Evolutionary conservation across 208 protist species (phyloP).

Genomic region (Trypanosoma theileri): DNA sequence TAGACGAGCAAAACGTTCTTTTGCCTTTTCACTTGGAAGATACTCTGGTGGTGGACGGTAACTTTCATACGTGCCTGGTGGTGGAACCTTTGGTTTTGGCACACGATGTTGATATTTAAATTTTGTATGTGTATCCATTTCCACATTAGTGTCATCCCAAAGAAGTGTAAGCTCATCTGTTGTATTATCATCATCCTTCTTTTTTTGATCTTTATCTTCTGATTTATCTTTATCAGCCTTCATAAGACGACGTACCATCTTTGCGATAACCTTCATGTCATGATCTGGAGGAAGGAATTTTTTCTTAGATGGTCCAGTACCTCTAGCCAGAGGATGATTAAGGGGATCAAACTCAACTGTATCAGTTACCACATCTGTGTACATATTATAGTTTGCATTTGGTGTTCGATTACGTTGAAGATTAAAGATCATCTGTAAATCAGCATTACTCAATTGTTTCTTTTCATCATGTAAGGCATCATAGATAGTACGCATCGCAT

Average conservation of each 20-base stretch:
- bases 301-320: conserved; percentile 79
- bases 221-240: conserved; percentile 25
- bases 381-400: conserved; percentile 89
- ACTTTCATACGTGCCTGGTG: conserved; percentile 95
- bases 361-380: conserved; percentile 80
- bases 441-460: conserved; percentile 86
- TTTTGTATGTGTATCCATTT: conserved; percentile 86
- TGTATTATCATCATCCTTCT: conserved; percentile 32
- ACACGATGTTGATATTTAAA: conserved; percentile 90
- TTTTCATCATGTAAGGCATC: conserved; percentile 90
- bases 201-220: conserved; percentile 30
- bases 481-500: conserved; percentile 90
- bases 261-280: conserved; percentile 91
- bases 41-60: conserved; percentile 99
- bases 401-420: conserved; percentile 91
- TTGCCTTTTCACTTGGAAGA: conserved; percentile 91
- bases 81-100: conserved; percentile 71
- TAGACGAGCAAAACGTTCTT: conserved; percentile 84
- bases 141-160: conserved; percentile 83
- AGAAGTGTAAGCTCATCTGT: conserved; percentile 47
- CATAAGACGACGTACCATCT: conserved; percentile 86
- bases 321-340: conserved; percentile 90
- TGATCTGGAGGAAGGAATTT: conserved; percentile 80
- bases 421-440: conserved; percentile 93
- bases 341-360: conserved; percentile 88